Evolutionary conservation across 441 rosid genomes (phyloP).

Genomic region (Aleurites moluccanus): DNA sequence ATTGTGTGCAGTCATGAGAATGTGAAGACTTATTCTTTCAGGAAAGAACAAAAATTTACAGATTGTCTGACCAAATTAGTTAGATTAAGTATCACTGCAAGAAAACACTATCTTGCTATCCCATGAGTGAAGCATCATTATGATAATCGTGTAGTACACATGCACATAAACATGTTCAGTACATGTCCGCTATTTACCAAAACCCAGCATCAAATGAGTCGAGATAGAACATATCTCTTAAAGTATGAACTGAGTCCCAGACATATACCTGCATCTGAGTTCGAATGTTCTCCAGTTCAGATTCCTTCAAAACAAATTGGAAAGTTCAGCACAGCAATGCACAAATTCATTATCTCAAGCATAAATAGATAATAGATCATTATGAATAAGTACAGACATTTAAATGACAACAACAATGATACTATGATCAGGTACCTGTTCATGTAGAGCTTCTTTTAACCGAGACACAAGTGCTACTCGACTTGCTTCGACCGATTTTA

Average conservation of each 20-base stretch:
- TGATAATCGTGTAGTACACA: not conserved
- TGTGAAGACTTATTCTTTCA: not conserved
- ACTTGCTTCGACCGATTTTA: slow-evolving; percentile 67
- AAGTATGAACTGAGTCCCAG: not conserved
- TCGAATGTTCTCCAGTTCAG: slow-evolving; percentile 72
- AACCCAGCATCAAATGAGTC: slow-evolving; percentile 1
- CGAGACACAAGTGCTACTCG: slow-evolving; percentile 78
- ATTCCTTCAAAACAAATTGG: slow-evolving; percentile 49
- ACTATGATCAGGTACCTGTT: slow-evolving; percentile 52
- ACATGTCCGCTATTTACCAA: not conserved
- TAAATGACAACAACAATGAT: not conserved
- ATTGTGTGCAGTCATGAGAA: not conserved
- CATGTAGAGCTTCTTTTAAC: slow-evolving; percentile 75
- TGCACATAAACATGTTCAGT: not conserved
- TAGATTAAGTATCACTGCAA: not conserved
- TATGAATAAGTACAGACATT: slow-evolving; percentile 15
- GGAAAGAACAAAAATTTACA: not conserved
- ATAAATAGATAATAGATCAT: not conserved
- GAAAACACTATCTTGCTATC: not conserved
- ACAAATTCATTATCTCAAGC: not conserved
- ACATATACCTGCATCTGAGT: slow-evolving; percentile 72
- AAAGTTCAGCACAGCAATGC: not conserved
- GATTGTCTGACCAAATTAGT: not conserved
- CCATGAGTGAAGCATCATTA: not conserved
- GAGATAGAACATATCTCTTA: not conserved